phyloP scores from a whole-genome alignment of 257 asterid species.

The Hygrophila difformis region DNA sequence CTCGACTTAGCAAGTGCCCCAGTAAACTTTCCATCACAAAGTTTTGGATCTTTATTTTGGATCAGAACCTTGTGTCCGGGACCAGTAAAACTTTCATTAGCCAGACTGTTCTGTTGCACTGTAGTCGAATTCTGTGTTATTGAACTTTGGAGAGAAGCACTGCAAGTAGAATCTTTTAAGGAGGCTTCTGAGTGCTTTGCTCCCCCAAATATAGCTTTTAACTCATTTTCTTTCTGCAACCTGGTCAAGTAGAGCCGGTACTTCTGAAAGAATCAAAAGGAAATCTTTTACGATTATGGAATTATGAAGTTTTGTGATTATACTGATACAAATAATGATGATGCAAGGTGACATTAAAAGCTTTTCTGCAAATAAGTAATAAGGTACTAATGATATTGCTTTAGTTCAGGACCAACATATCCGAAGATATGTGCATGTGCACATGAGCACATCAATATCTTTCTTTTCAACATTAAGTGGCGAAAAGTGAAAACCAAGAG shows the following conservation, averaged over 20 bases:
- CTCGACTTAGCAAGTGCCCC: conserved; percentile 24
- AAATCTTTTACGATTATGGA: conserved; percentile 11
- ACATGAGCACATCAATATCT: too few species aligned
- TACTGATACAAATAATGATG: not conserved
- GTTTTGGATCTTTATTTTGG: conserved; percentile 31
- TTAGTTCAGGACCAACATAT: not conserved
- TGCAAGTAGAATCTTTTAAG: conserved; percentile 27
- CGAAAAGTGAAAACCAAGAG: not conserved
- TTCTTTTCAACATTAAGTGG: not conserved
- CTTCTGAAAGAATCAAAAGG: conserved; percentile 44
- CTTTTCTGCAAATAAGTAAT: not conserved
- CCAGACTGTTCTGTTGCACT: conserved; percentile 16
- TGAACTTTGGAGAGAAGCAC: conserved; percentile 26
- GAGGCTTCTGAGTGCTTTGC: conserved; percentile 30
- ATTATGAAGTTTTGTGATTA: not conserved
- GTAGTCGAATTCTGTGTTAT: conserved; percentile 6
- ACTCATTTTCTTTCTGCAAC: conserved; percentile 62
- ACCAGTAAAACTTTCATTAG: conserved; percentile 22
- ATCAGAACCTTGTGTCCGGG: conserved; percentile 21
- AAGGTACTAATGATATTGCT: not conserved
- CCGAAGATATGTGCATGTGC: too few species aligned
- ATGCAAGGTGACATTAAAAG: not conserved
- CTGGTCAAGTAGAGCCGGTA: conserved; percentile 80
- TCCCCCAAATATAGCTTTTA: conserved; percentile 33
- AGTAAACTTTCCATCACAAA: conserved; percentile 22